Evolutionary conservation across 257 asterid species (phyloP).

Genomic region (Solanum paucissectum): DNA sequence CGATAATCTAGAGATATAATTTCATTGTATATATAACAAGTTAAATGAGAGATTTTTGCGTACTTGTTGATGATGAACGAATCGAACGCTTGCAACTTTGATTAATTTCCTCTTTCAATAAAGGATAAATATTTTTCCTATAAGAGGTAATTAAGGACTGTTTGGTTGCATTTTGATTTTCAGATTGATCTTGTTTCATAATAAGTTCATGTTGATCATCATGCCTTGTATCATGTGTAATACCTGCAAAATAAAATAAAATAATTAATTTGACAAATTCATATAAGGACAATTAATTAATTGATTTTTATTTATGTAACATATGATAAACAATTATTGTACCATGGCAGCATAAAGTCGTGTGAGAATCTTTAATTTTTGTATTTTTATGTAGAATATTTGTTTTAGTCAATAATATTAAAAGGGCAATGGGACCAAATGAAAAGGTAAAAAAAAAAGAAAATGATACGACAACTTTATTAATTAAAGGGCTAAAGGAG

Average conservation of each 20-base stretch:
- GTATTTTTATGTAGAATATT: background rate
- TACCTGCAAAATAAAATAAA: slow-evolving; percentile 28
- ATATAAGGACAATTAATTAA: background rate
- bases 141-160: slow-evolving; percentile 50
- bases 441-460: background rate
- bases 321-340: background rate
- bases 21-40: background rate
- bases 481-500: background rate
- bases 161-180: slow-evolving; percentile 41
- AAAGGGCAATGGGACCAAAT: background rate
- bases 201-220: slow-evolving; percentile 45
- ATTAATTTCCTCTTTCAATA: slow-evolving; percentile 43
- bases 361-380: background rate
- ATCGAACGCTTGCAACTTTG: slow-evolving; percentile 4
- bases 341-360: background rate
- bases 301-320: background rate
- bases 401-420: background rate
- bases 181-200: slow-evolving; percentile 34
- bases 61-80: slow-evolving; percentile 34
- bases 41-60: background rate
- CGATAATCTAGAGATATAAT: background rate
- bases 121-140: slow-evolving; percentile 41
- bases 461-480: background rate
- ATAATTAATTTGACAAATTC: background rate
- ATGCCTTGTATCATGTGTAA: slow-evolving; percentile 56